These are phyloP conservation scores for Diplotaxis tenuifolia DNA, from an alignment of 345 rosid species.

Conservation along the genomic window DNA sequence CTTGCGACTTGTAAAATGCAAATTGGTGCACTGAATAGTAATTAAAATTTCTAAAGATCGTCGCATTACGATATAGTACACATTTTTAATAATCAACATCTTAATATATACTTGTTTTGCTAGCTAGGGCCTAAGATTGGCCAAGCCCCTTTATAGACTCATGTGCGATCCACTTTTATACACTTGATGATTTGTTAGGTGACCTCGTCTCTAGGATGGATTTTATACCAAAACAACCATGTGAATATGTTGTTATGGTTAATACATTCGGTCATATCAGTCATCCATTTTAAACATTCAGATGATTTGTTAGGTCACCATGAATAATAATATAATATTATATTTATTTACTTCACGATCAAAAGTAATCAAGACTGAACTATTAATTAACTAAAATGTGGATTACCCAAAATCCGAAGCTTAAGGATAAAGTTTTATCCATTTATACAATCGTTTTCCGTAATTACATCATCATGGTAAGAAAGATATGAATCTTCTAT, in stretches of 20 bases:
- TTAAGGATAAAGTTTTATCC: constrained; percentile 9
- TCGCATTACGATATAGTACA: constrained; percentile 26
- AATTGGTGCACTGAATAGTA: constrained; percentile 30
- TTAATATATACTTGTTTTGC: constrained; percentile 24
- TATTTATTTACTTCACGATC: background rate
- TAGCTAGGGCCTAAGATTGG: constrained; percentile 26
- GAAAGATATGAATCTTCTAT: constrained; percentile 4
- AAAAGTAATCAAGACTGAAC: background rate
- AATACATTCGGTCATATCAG: background rate
- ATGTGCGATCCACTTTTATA: constrained; percentile 30
- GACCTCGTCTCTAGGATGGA: constrained; percentile 15
- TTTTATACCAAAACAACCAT: background rate
- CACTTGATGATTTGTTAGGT: constrained; percentile 27
- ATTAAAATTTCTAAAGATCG: constrained; percentile 17
- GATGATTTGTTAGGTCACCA: background rate
- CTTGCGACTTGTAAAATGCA: constrained; percentile 34
- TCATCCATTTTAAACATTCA: background rate
- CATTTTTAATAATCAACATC: constrained; percentile 26
- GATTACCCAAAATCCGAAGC: background rate
- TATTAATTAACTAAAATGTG: background rate
- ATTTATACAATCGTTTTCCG: constrained; percentile 1
- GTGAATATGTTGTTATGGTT: background rate
- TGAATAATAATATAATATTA: too few species aligned
- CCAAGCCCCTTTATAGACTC: constrained; percentile 26
- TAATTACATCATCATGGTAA: constrained; percentile 15